Percentiles rank a stretch among this genome's conserved stretches.
phyloP scores from a whole-genome alignment of 2,329 filamentous ascomycete species.

The Pezicula neosporulosa region DNA sequence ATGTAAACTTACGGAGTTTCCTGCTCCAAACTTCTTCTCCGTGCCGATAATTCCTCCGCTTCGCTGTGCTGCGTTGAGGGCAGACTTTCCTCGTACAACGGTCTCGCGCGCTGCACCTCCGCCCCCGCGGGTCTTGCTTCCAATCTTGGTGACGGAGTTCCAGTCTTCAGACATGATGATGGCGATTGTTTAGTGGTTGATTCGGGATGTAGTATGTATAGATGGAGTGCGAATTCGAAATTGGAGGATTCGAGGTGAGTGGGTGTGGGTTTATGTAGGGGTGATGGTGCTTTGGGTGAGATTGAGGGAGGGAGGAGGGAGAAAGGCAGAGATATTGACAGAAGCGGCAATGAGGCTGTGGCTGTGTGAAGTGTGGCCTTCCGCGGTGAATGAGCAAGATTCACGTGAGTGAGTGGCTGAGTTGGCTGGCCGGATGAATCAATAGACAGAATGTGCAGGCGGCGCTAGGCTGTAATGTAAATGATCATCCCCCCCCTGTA shows the following conservation, averaged over 20 bases:
- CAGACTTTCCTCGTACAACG: constrained; percentile 77
- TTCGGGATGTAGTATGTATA: background rate
- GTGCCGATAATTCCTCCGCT: constrained; percentile 73
- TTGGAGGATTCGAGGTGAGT: background rate
- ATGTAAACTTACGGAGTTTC: constrained; percentile 68
- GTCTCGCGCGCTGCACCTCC: constrained; percentile 72
- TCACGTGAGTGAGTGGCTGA: background rate
- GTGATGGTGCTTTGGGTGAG: constrained; percentile 5
- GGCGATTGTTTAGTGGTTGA: constrained; percentile 8
- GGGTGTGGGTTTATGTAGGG: constrained; percentile 10
- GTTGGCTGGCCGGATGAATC: constrained; percentile 14
- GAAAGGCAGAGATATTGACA: constrained; percentile 1
- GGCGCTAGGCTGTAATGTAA: background rate
- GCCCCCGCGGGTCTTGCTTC: constrained; percentile 72
- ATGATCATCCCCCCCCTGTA: background rate
- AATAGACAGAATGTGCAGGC: background rate
- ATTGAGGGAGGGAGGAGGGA: background rate
- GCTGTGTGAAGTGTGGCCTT: background rate
- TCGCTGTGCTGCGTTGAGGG: constrained; percentile 87
- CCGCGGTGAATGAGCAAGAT: constrained; percentile 1
- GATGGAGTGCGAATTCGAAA: background rate
- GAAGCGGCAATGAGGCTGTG: constrained; percentile 10
- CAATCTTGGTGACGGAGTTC: constrained; percentile 90
- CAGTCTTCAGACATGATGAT: constrained; percentile 65
- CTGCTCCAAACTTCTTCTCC: constrained; percentile 84